phyloP scores from a whole-genome alignment of 2,329 filamentous ascomycete genomes.

The Fusarium chaquense region DNA sequence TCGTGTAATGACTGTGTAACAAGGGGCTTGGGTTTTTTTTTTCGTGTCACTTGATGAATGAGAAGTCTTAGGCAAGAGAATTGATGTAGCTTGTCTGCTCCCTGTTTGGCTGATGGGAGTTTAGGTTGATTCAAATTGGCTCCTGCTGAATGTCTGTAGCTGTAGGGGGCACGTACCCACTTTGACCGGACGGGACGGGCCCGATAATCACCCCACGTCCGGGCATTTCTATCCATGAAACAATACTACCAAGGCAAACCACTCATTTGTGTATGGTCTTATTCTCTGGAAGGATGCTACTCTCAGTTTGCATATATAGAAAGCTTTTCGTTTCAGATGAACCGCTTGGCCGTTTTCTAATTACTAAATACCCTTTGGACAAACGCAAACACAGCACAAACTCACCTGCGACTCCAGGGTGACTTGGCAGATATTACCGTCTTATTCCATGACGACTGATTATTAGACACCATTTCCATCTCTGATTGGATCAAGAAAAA shows the following conservation, averaged over 20 bases:
- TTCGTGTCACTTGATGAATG: conserved; percentile 33
- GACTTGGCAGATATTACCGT: not conserved
- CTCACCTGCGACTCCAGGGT: not conserved
- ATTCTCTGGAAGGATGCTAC: not conserved
- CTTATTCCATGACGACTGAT: not conserved
- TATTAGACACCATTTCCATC: not conserved
- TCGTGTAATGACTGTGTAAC: conserved; percentile 9
- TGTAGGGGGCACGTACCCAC: conserved; percentile 22
- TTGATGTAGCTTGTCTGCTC: conserved; percentile 19
- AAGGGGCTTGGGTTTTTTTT: conserved; percentile 23
- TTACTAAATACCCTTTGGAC: too few relatives aligned
- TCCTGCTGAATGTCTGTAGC: not conserved
- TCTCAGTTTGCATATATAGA: not conserved
- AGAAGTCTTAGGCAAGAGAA: not conserved
- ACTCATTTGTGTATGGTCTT: not conserved
- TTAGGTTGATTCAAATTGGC: conserved; percentile 18
- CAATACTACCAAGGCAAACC: too few relatives aligned
- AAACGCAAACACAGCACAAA: not conserved
- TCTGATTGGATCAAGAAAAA: not conserved
- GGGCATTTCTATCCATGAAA: not conserved
- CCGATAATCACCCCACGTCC: conserved; percentile 20
- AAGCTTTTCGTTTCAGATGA: not conserved
- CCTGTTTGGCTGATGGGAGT: conserved; percentile 31
- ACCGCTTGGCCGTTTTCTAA: too few relatives aligned
- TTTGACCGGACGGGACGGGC: conserved; percentile 5